Evolutionary conservation across 1,284 basidiomycete species (phyloP).

Genomic region (Omphalotus olearius): DNA sequence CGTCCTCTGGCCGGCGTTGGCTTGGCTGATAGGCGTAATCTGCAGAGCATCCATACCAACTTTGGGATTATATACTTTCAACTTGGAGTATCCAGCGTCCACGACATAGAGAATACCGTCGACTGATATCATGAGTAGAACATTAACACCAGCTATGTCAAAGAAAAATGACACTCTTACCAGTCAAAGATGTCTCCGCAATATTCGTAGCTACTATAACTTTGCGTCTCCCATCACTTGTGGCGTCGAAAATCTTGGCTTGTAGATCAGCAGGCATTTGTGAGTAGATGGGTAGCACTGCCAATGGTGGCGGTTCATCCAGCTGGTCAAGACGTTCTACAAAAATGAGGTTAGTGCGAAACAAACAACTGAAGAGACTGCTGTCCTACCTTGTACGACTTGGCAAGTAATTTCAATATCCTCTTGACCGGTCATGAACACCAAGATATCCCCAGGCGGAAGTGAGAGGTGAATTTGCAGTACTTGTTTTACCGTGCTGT

Average conservation of each 20-base stretch:
- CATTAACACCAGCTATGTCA: background rate
- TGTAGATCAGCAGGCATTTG: slow-evolving; percentile 99
- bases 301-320: slow-evolving; percentile 83
- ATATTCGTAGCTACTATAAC: slow-evolving; percentile 99
- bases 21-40: slow-evolving; percentile 98
- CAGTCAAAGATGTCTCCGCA: slow-evolving; percentile 95
- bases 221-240: slow-evolving; percentile 91
- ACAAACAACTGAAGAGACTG: slow-evolving; percentile 1
- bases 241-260: slow-evolving; percentile 96
- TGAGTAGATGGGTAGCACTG: slow-evolving; percentile 96
- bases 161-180: slow-evolving; percentile 33
- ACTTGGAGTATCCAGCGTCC: slow-evolving; percentile 94
- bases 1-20: slow-evolving; percentile 93
- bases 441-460: slow-evolving; percentile 93
- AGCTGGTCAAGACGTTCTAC: slow-evolving; percentile 87
- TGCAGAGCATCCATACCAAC: slow-evolving; percentile 99
- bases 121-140: slow-evolving; percentile 44
- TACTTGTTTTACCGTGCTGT: slow-evolving; percentile 96
- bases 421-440: slow-evolving; percentile 99
- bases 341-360: slow-evolving; percentile 10
- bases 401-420: slow-evolving; percentile 96
- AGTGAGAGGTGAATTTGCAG: slow-evolving; percentile 93
- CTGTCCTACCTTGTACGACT: slow-evolving; percentile 72
- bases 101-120: slow-evolving; percentile 98
- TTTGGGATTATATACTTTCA: slow-evolving; percentile 99